A percentile compares a stretch with the other conserved stretches of the same genome.
Evolutionary conservation across 495 filamentous ascomycete genomes (phyloP).

Genomic region (Podospora conica): DNA sequence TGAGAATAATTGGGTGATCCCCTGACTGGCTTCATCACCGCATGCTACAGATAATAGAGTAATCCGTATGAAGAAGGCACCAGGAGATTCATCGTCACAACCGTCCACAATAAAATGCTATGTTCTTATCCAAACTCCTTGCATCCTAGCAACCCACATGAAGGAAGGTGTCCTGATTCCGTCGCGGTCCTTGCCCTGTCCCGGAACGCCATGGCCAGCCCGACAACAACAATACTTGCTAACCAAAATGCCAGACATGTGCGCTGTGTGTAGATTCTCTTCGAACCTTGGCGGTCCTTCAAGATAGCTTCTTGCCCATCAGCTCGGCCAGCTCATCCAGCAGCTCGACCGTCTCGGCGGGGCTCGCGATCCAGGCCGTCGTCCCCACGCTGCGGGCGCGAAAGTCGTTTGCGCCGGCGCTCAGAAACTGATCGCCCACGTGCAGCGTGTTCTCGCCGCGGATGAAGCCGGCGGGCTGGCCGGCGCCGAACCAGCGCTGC

Average conservation of each 20-base stretch:
- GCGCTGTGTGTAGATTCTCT: not conserved
- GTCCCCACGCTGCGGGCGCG: slow-evolving; percentile 66
- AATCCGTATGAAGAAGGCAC: not conserved
- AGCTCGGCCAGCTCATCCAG: slow-evolving; percentile 70
- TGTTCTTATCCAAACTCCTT: not conserved
- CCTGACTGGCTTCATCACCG: no score
- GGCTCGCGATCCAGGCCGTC: slow-evolving; percentile 86
- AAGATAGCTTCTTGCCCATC: slow-evolving; percentile 44
- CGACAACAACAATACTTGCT: not conserved
- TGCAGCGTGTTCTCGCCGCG: slow-evolving; percentile 60
- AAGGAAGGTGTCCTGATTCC: not conserved
- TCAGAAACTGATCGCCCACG: slow-evolving; percentile 93
- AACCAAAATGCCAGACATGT: not conserved
- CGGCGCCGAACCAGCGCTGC: slow-evolving; percentile 75
- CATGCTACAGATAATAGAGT: not conserved
- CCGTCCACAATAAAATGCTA: not conserved
- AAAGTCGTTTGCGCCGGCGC: slow-evolving; percentile 94
- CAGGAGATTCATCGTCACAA: not conserved
- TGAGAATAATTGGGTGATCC: no score
- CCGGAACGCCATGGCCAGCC: not conserved
- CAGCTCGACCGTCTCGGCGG: slow-evolving; percentile 79
- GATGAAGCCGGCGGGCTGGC: slow-evolving; percentile 29
- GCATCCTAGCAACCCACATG: not conserved
- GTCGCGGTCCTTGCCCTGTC: not conserved
- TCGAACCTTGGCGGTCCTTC: not conserved